A percentile compares a stretch with the other conserved stretches of the same genome.
Conservation (phyloP, 2,329 filamentous ascomycete genomes). For the Aureobasidium sp. region DNA sequence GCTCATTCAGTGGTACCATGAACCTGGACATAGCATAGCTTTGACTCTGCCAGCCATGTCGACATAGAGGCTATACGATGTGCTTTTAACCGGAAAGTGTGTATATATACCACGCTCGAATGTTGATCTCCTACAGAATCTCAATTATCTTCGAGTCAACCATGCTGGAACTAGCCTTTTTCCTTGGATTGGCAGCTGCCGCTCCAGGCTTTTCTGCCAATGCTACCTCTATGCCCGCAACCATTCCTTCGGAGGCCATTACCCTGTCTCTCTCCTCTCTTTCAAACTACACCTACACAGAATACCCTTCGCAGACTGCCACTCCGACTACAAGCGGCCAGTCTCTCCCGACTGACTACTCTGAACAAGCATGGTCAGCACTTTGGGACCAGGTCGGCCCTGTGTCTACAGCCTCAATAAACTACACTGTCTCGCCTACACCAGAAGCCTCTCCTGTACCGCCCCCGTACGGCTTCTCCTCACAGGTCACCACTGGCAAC, state of each 20-base stretch:
- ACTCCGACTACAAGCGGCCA: not conserved
- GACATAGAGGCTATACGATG: not conserved
- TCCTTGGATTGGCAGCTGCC: not conserved
- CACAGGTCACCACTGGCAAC: slow-evolving; percentile 1
- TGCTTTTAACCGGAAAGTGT: not conserved
- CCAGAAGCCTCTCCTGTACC: slow-evolving; percentile 22
- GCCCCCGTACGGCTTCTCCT: not conserved
- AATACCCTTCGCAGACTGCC: not conserved
- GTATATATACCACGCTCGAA: not conserved
- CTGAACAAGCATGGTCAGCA: slow-evolving; percentile 6
- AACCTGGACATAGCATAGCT: not conserved
- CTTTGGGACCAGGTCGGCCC: slow-evolving; percentile 23
- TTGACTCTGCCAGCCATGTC: not conserved
- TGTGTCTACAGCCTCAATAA: slow-evolving; percentile 18
- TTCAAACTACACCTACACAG: slow-evolving; percentile 4
- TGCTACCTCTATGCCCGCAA: not conserved
- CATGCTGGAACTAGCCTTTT: slow-evolving; percentile 1
- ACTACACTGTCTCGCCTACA: slow-evolving; percentile 22
- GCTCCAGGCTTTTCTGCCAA: not conserved
- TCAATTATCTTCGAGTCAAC: not conserved
- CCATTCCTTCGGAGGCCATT: not conserved
- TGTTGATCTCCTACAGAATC: not conserved
- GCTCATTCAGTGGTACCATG: not conserved
- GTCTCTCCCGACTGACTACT: slow-evolving; percentile 2
- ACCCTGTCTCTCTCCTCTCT: not conserved